Base-by-base conservation (phyloP, 2,329 filamentous ascomycete species). In the Tolypocladium nubicola region DNA sequence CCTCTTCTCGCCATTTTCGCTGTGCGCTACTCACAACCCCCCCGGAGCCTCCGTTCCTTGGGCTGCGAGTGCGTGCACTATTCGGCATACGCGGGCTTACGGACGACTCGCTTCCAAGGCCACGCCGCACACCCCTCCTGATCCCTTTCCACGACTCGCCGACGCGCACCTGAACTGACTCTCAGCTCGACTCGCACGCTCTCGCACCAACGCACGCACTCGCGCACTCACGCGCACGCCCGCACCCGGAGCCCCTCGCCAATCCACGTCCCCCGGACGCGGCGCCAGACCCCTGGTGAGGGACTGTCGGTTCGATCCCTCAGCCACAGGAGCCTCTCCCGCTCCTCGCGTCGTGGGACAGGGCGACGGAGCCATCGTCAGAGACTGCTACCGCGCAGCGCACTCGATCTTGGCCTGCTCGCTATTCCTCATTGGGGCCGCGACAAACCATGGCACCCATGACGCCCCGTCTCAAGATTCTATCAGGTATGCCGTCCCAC, bases 401-500 rank as follows among this genome's bases (percentile, higher is more conserved):
- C 52, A 62, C 65, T 66, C 64, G 61, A 66, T 66, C 66, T 69
- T 63, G 64, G 61, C 66, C 61, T 66, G 62, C 64, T 68, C 66
- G 61, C 69, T 70, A 68, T 66, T 68, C 69, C 69, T 58, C 60
- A 64, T 71, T 63, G 62, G 69, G 65, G 61, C 63, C 61, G 62
- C 59, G 61, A 68, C 71, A 71, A 77, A 47, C 71, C 71, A 83
- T 83, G 81, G 80, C 79, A 73, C 80, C 81, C 71, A 74, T 77
- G 70, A 75, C 80, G 71, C 79, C 81, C 73, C 79, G 80, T 73
- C 76, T 80, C 72, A 82, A 78, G 75, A 76, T 82, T 72, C 76
- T 83, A 69, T 81, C 79, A 79, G 81, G 81, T 83, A 73, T 73
- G 81, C 79, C 65, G 67, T 68, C 66, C 67, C 65, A 67, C 66